These are phyloP conservation scores for Ustilago vetiveriae DNA, from an alignment of 1,284 basidiomycete genomes.

Conservation along the genomic window DNA sequence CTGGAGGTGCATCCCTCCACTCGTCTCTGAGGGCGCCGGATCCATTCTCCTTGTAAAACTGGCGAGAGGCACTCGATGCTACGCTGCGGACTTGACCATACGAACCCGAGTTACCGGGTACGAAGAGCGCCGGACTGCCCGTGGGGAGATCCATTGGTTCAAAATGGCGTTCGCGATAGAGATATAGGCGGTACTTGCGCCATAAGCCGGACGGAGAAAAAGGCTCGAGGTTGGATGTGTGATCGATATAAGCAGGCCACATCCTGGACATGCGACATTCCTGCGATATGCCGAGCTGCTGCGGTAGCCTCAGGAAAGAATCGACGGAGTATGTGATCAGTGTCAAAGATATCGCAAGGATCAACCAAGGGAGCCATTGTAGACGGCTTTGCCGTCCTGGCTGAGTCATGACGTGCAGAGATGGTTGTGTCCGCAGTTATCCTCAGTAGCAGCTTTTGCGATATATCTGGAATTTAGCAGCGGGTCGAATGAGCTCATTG, in stretches of 20 bases:
- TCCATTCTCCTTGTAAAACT: conserved; percentile 75
- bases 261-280: conserved; percentile 96
- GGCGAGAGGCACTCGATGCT: conserved; percentile 84
- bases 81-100: conserved; percentile 93
- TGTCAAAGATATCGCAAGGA: conserved; percentile 16
- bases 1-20: conserved; percentile 45
- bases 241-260: conserved; percentile 83
- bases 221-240: conserved; percentile 66
- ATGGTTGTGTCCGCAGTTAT: too few relatives aligned
- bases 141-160: conserved; percentile 28
- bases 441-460: not conserved
- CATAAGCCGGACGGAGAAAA: conserved; percentile 78
- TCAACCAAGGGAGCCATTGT: conserved; percentile 29
- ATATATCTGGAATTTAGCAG: too few relatives aligned
- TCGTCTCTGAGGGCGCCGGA: conserved; percentile 47
- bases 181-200: conserved; percentile 80
- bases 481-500: not conserved
- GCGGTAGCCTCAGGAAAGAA: conserved; percentile 46
- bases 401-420: conserved; percentile 3
- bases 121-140: conserved; percentile 82
- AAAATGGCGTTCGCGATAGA: conserved; percentile 79
- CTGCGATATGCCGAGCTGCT: conserved; percentile 45
- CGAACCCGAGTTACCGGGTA: conserved; percentile 96
- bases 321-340: conserved; percentile 26
- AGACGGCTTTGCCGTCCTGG: conserved; percentile 2